Conservation (phyloP, 2,329 filamentous ascomycete species). For the Achaetomium macrosporum region DNA sequence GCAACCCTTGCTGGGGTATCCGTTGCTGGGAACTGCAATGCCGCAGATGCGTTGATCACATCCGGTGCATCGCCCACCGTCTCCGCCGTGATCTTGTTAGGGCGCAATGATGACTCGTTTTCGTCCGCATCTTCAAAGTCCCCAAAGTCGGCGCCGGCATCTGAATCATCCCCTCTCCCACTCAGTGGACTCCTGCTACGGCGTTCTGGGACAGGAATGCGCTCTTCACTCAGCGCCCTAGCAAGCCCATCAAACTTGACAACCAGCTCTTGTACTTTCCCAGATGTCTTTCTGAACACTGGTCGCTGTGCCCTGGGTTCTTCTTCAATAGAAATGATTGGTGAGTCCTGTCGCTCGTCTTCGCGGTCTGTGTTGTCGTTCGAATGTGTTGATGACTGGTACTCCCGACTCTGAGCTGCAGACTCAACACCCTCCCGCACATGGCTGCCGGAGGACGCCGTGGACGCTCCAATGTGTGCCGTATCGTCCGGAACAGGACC, state of each 20-base stretch:
- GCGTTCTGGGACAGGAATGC: constrained; percentile 8
- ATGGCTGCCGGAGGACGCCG: background rate
- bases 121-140: constrained; percentile 30
- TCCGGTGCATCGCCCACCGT: background rate
- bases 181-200: constrained; percentile 15
- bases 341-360: constrained; percentile 35
- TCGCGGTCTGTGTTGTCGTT: constrained; percentile 29
- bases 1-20: constrained; percentile 4
- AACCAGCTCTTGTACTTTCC: constrained; percentile 46
- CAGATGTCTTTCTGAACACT: constrained; percentile 30
- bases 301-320: constrained; percentile 28
- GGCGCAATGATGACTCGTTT: background rate
- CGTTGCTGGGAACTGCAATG: background rate
- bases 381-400: constrained; percentile 23
- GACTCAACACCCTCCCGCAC: constrained; percentile 13
- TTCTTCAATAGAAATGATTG: constrained; percentile 42
- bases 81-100: background rate
- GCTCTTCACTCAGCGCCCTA: constrained; percentile 28
- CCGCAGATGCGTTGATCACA: background rate
- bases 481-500: too few relatives aligned
- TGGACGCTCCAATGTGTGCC: background rate
- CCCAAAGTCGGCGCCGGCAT: constrained; percentile 25
- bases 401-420: constrained; percentile 6
- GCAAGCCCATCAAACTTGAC: constrained; percentile 44
- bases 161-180: constrained; percentile 8